These are phyloP conservation scores for Phytophthora pinifolia DNA, from an alignment of 352 stramenopile species.

Conservation along the genomic window DNA sequence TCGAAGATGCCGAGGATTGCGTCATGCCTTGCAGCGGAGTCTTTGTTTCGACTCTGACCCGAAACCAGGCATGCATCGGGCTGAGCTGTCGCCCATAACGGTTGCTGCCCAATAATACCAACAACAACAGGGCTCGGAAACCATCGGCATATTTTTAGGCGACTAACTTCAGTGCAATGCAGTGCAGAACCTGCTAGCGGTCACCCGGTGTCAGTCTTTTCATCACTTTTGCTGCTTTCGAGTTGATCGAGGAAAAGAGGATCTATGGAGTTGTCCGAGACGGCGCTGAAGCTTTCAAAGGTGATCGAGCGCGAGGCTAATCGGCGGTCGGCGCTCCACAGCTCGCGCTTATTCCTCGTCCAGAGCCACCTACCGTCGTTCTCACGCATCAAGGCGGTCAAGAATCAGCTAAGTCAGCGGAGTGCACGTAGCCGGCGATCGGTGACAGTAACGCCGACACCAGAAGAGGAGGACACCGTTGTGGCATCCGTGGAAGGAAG, in stretches of 20 bases:
- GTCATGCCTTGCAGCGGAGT: too few species aligned
- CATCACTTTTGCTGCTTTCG: too few species aligned
- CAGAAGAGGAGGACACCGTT: constrained; percentile 18
- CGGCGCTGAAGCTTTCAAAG: constrained; percentile 59
- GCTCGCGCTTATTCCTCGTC: constrained; percentile 33
- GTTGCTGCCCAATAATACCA: constrained; percentile 9
- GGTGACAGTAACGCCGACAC: constrained; percentile 25
- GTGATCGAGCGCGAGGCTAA: constrained; percentile 68
- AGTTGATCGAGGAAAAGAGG: background rate
- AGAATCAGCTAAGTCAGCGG: constrained; percentile 6
- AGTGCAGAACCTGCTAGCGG: background rate
- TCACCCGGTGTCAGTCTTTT: background rate
- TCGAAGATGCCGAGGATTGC: too few species aligned
- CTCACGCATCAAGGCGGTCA: constrained; percentile 17
- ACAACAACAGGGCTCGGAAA: constrained; percentile 7
- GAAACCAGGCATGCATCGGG: too few species aligned
- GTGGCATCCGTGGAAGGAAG: background rate
- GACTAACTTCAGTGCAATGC: constrained; percentile 25
- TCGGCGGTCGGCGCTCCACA: constrained; percentile 38
- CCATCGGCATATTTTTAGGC: constrained; percentile 32
- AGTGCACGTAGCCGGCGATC: constrained; percentile 26
- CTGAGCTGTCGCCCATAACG: background rate
- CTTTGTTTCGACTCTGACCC: too few species aligned
- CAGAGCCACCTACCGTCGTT: constrained; percentile 37
- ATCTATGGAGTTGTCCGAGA: constrained; percentile 46